Conservation (phyloP, 331 rosid species). For the Arachis monticola region DNA sequence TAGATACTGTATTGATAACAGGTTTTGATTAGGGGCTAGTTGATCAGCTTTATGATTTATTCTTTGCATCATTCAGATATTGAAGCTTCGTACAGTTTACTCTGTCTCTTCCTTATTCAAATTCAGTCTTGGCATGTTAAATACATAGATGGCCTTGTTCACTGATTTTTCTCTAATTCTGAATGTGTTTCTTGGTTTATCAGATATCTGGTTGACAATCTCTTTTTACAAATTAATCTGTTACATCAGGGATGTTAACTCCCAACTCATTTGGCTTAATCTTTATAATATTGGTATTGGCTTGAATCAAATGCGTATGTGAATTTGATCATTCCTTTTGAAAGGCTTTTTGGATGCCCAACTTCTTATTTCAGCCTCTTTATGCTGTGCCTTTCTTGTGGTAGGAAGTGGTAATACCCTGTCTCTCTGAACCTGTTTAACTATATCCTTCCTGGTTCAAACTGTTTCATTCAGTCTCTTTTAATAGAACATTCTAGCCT, state of each 20-base stretch:
- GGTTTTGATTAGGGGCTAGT: slow-evolving; percentile 37
- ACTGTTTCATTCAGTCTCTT: background rate
- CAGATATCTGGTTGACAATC: slow-evolving; percentile 1
- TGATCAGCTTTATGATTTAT: slow-evolving; percentile 18
- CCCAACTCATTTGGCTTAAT: background rate
- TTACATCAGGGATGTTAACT: background rate
- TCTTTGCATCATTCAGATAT: slow-evolving; percentile 29
- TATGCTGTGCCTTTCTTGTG: slow-evolving; percentile 2
- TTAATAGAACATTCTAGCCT: background rate
- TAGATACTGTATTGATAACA: slow-evolving; percentile 11
- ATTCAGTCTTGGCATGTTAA: slow-evolving; percentile 27
- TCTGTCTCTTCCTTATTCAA: slow-evolving; percentile 20
- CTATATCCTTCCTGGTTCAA: slow-evolving; percentile 6
- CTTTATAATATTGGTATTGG: background rate
- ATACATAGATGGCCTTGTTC: background rate
- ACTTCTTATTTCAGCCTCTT: slow-evolving; percentile 10
- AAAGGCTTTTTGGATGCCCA: background rate
- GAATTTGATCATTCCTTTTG: background rate
- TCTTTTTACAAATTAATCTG: slow-evolving; percentile 11
- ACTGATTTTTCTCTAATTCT: slow-evolving; percentile 20
- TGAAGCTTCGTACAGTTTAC: slow-evolving; percentile 2
- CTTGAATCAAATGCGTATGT: background rate
- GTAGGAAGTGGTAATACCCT: background rate
- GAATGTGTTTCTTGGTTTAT: slow-evolving; percentile 10
- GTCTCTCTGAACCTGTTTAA: background rate